These are phyloP conservation scores for Metschnikowia vanudenii DNA, from an alignment of 805 yeast genomes.

Conservation along the genomic window DNA sequence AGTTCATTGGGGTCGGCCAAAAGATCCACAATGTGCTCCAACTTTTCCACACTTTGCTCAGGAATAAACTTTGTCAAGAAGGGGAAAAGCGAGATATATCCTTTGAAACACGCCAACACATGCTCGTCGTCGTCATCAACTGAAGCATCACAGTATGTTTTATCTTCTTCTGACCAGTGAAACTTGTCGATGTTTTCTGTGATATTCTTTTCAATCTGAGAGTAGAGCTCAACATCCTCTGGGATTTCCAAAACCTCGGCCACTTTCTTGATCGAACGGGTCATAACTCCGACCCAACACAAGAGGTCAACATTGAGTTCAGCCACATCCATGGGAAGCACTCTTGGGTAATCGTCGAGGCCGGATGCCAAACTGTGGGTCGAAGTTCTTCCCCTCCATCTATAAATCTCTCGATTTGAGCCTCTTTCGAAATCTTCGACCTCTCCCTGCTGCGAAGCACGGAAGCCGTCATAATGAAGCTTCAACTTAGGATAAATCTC, in stretches of 20 bases:
- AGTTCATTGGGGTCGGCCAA: constrained; percentile 70
- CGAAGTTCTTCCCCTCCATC: constrained; percentile 91
- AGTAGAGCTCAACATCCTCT: constrained; percentile 58
- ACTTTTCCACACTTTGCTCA: constrained; percentile 42
- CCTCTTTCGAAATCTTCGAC: constrained; percentile 67
- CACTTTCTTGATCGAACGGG: constrained; percentile 72
- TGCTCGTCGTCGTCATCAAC: constrained; percentile 71
- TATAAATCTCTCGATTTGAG: constrained; percentile 58
- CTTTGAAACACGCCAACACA: constrained; percentile 76
- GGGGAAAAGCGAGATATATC: constrained; percentile 85
- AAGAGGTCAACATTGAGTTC: constrained; percentile 88
- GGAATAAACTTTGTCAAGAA: constrained; percentile 66
- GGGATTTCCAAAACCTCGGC: constrained; percentile 59
- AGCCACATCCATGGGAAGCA: constrained; percentile 74
- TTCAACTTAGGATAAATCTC: constrained; percentile 74
- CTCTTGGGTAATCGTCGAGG: constrained; percentile 92
- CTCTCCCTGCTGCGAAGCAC: constrained; percentile 75
- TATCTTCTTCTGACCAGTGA: constrained; percentile 74
- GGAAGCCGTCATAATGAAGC: constrained; percentile 81
- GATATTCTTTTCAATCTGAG: constrained; percentile 53
- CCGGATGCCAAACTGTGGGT: constrained; percentile 91
- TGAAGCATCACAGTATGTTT: constrained; percentile 79
- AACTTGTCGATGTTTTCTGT: constrained; percentile 62
- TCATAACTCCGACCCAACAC: constrained; percentile 93
- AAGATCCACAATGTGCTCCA: constrained; percentile 52